A percentile compares a stretch with the other conserved stretches of the same genome.
Conservation (phyloP, 2,329 filamentous ascomycete species). For the Ceratocystis diversiconidia region DNA sequence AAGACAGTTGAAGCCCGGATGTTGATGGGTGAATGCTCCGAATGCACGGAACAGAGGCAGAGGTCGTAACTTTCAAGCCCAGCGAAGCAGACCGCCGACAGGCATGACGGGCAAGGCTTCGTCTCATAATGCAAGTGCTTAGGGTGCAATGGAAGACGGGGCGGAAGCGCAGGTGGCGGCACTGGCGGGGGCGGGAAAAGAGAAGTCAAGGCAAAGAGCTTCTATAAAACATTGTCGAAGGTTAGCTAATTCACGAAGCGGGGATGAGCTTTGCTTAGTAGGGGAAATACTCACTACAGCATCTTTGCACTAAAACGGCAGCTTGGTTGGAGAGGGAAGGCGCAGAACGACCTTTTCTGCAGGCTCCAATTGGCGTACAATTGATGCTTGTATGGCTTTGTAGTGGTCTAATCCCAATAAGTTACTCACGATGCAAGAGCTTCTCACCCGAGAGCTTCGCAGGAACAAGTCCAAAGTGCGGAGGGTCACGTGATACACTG, state of each 20-base stretch:
- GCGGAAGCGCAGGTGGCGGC: not conserved
- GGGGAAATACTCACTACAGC: not conserved
- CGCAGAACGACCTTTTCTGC: not conserved
- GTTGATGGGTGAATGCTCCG: not conserved
- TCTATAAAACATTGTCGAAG: not conserved
- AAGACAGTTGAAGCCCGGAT: not conserved
- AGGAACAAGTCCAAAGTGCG: not conserved
- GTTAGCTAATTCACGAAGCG: constrained; percentile 1
- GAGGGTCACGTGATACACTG: constrained; percentile 9
- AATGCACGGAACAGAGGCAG: constrained; percentile 21
- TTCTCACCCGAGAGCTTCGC: not conserved
- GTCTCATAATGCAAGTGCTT: constrained; percentile 28
- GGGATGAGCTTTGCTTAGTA: not conserved
- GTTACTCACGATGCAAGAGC: constrained; percentile 6
- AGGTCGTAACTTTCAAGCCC: constrained; percentile 21
- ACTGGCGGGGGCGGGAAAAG: not conserved
- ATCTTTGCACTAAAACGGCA: not conserved
- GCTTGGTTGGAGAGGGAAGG: not conserved
- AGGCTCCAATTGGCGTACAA: not conserved
- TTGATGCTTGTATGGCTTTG: not conserved
- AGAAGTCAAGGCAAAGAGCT: not conserved
- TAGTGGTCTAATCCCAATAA: not conserved
- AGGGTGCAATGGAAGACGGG: not conserved
- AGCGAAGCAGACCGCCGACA: constrained; percentile 25
- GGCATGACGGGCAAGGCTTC: constrained; percentile 32